Base-by-base conservation (phyloP, 2,329 filamentous ascomycete genomes). In the Colletotrichum eremochloae region DNA sequence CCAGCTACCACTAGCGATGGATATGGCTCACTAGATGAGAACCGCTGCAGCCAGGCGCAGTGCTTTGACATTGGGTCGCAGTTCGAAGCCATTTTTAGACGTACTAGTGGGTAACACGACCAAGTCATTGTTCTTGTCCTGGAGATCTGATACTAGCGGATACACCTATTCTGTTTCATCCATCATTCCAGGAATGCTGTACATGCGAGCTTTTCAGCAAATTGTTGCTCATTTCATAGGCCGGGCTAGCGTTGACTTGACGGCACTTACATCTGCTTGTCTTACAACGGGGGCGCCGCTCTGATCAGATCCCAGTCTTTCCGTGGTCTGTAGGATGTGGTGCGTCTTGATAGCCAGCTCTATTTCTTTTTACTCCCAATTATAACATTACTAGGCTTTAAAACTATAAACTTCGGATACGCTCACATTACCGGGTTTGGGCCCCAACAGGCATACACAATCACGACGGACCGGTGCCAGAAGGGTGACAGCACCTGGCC, bases 241-340 rank as follows among this genome's bases (percentile, higher is more conserved):
- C 12, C 12, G 38, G 12, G 12, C 5, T 2, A 31, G 7, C 14
- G 11, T 29, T 7, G 0, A 14, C 29, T 31, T 5, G 33, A 6
- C 5, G 31, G 15, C 4, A 44, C 56, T 20, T 9, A 60, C 56
- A 31, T 44, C 56, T 60, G 38, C 56, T 14, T 60, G 24, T 15
- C 40, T 42, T 5, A 29, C 38, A 12, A 60, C 18, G 56, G 44
- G 44, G 56, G 38, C 14, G 56, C 38, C 14, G 38, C 56, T 31
- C 24, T 42, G 7, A 60, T 24, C 12, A 60, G 38, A n/a, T 33
- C 56, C 56, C 56, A 60, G 12, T 60, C 56, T 20, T 44, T 60
- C 24, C 42, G 42, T 15, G 40, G 29, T n/a, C 57, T 20, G 15
- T 60, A 44, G 18, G 38, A 60, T 24, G 56, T 44, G 14, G n/a